These are phyloP conservation scores for Hypoxylon rubiginosum DNA, from an alignment of 2,329 filamentous ascomycete genomes.

Conservation along the genomic window DNA sequence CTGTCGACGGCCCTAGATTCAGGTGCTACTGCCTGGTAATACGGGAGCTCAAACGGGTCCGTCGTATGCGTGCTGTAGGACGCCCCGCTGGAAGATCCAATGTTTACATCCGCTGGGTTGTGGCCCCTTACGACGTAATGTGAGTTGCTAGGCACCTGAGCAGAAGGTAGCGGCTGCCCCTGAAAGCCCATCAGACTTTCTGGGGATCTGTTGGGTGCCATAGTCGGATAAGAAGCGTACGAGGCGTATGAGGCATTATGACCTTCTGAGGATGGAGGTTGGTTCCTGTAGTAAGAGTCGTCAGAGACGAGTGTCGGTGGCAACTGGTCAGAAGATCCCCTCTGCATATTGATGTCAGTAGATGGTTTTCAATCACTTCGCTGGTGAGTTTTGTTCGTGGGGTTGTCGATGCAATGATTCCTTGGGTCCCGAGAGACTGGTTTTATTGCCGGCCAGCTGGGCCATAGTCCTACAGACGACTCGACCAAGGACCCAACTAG, in stretches of 20 bases:
- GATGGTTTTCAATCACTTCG: slow-evolving; percentile 2
- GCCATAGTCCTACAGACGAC: slow-evolving; percentile 16
- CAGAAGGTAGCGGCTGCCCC: slow-evolving; percentile 42
- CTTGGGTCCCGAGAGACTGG: slow-evolving; percentile 20
- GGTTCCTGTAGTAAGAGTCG: slow-evolving; percentile 43
- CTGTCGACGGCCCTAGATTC: slow-evolving; percentile 41
- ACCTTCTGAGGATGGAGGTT: slow-evolving; percentile 36
- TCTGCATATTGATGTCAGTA: slow-evolving; percentile 42
- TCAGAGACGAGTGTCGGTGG: slow-evolving; percentile 44
- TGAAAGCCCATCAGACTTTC: slow-evolving; percentile 44
- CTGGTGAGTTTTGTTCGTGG: slow-evolving; percentile 10
- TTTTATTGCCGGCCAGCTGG: slow-evolving; percentile 37
- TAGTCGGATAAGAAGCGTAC: slow-evolving; percentile 42
- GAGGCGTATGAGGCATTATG: slow-evolving; percentile 42
- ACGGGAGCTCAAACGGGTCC: slow-evolving; percentile 46
- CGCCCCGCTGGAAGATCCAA: slow-evolving; percentile 42
- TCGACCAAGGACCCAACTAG: slow-evolving; percentile 9
- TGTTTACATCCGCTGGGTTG: slow-evolving; percentile 42
- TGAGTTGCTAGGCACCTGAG: slow-evolving; percentile 39
- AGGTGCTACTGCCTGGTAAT: slow-evolving; percentile 41
- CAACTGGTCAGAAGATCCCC: slow-evolving; percentile 44
- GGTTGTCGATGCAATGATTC: slow-evolving; percentile 4
- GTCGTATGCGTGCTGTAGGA: slow-evolving; percentile 42
- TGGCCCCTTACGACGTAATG: slow-evolving; percentile 44
- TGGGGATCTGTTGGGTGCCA: slow-evolving; percentile 33